Percentiles rank a stretch among this genome's conserved stretches.
Conservation (phyloP, 2,329 filamentous ascomycete species). For the Penicillium sp. region DNA sequence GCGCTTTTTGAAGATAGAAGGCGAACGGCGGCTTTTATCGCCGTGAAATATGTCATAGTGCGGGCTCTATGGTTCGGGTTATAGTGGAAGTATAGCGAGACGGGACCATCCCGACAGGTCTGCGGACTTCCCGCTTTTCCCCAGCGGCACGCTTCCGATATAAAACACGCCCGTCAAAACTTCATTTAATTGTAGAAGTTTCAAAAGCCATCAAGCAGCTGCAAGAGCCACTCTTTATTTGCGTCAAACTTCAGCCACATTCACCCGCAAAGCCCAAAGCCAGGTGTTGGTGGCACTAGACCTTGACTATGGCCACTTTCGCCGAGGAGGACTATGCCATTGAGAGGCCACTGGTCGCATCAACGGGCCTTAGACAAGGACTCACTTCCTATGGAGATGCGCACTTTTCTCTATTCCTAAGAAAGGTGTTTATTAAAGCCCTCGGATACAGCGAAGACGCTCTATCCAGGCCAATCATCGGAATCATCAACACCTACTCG, state of each 20-base stretch:
- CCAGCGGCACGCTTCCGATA: not conserved
- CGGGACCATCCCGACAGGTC: not conserved
- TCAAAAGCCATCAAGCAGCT: too few species aligned
- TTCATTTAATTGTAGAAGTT: too few species aligned
- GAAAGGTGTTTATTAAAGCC: constrained; percentile 77
- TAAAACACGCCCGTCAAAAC: not conserved
- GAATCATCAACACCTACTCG: constrained; percentile 72
- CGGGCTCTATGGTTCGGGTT: too few species aligned
- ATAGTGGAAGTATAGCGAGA: not conserved
- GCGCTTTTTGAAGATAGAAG: too few species aligned
- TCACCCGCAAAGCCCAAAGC: too few species aligned
- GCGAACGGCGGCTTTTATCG: too few species aligned
- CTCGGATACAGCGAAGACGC: constrained; percentile 73
- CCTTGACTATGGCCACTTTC: not conserved
- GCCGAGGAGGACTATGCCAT: not conserved
- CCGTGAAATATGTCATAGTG: too few species aligned
- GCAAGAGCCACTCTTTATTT: too few species aligned
- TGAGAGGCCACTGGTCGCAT: not conserved
- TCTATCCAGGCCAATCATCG: constrained; percentile 68
- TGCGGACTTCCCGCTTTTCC: not conserved
- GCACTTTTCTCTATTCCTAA: constrained; percentile 73
- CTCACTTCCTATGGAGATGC: constrained; percentile 71
- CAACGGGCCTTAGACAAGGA: constrained; percentile 45
- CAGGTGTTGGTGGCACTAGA: not conserved
- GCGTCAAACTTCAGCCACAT: too few species aligned